Base-by-base conservation (phyloP, 345 rosid species). In the Eucalyptus tenuipes region DNA sequence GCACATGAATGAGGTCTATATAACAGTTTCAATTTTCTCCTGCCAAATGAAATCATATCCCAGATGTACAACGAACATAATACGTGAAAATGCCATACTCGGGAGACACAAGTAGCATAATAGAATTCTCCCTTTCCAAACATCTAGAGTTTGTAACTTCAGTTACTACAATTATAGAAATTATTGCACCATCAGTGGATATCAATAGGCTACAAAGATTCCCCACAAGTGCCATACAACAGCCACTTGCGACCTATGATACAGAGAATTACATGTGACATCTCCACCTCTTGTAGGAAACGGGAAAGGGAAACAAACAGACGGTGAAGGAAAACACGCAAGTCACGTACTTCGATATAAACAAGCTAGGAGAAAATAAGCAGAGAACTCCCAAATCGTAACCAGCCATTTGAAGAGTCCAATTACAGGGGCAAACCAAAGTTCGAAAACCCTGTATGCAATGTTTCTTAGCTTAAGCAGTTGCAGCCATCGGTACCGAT, bases 401-500 rank as follows among this genome's bases (percentile, higher is more conserved):
- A 33, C 81, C 44, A 13, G 2, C 24, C 5, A 25, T 17, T 37
- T 40, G 82, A 37, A 75, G 47, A 75, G 3, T 40, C 47, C 82
- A 37, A 20, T 75, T 20, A 20, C 15, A 2, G 29, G 82, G 47
- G 82, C 29, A 20, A 75, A 37, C 47, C 82, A 20, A 40, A 75
- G 82, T 75, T 86, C 84, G 27, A 44, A 44, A 89, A 37, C 18
- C 79, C n/a, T 48, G 18, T 37, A 85, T 47, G 80, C 84, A 44
- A 52, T 81, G 87, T 87, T 75, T 48, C 87, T 52, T 33, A 66
- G 61, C 80, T 85, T 89, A 91, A 16, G 90, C 93, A 86, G 88
- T 66, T 55, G 92, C 93, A 89, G 94, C 94, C 92, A 90, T 87
- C 6, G 92, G 88, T 18, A 88, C 86, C 40, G 94, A 90, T 91